Evolutionary conservation across 2,329 filamentous ascomycete genomes (phyloP), one percentile per base, ranked within the genome.

Genomic region (Pestalotiopsis sp.): DNA sequence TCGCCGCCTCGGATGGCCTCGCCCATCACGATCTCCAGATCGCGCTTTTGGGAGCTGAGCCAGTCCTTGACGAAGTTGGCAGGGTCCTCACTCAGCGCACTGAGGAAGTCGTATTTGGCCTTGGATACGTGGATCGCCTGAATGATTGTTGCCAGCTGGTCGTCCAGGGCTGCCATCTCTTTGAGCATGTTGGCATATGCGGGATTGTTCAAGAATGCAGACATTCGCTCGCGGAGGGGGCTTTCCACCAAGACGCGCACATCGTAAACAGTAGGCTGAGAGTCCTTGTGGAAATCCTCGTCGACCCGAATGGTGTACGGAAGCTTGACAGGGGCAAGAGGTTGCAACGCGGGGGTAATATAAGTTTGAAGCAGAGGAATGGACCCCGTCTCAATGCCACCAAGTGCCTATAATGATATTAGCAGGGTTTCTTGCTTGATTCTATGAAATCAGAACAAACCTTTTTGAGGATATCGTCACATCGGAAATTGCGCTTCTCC

Each of bases 251-350:
- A 87, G 60, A 99, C 93, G 74, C 91, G 91, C 62, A 99, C 87
- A 79, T 98, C 95, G 83, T 98, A 98, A 74, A 98, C 86, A 5
- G 95, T 98, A 1, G 93, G 91, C 65, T 89, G 85, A 3, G 93
- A 91, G 67, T 90, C 83, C 73, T 89, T 90, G 77, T 95, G 91
- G 76, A 95, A 95, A 9, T 91, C 89, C 75, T 93, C 87, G 79
- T 99, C 96, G 55, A 98, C 92, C 69, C 95, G 93, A 77, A 99
- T 96, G 9, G 95, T 99, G 83, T 98, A 99, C 25, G 90, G 87
- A 41, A 99, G 88, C 75, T 92, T 91, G 76, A 98, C 88, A 0
- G 96, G 94, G 5, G 93, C 90, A 1, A 98, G 87, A 2, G 93
- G 90, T 38, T 87, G 89, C 67, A 98, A 88, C 80, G 98, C 94